Percentiles rank a stretch among this genome's conserved stretches.
Conservation (phyloP, 345 rosid genomes). For the Linum trigynum region DNA sequence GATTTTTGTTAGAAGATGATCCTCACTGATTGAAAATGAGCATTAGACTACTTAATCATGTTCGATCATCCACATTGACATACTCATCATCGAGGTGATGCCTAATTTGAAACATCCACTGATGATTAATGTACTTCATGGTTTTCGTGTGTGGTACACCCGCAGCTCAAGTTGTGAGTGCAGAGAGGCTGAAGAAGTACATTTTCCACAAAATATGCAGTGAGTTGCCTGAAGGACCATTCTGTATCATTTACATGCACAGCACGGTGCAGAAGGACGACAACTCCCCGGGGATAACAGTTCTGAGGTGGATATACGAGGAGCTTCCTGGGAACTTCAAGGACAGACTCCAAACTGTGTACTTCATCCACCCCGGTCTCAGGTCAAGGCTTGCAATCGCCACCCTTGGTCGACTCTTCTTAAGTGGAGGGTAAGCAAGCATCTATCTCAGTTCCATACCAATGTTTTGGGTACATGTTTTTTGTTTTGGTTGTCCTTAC, state of each 20-base stretch:
- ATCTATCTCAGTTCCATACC: no score
- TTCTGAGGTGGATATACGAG: conserved; percentile 92
- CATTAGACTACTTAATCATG: no score
- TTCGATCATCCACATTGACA: no score
- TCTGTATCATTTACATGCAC: conserved; percentile 75
- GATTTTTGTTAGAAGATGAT: no score
- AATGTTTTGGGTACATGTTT: no score
- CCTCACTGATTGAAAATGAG: no score
- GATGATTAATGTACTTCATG: not conserved
- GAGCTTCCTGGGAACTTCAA: conserved; percentile 62
- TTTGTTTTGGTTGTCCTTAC: not conserved
- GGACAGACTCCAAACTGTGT: conserved; percentile 68
- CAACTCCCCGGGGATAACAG: conserved; percentile 68
- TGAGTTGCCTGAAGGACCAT: conserved; percentile 74
- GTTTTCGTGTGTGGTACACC: not conserved
- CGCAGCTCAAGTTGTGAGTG: conserved; percentile 75
- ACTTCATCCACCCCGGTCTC: conserved; percentile 86
- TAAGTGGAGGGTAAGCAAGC: conserved; percentile 72
- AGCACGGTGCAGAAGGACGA: conserved; percentile 79
- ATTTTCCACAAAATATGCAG: conserved; percentile 58
- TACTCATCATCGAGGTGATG: no score
- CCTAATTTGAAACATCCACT: no score
- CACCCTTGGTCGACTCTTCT: conserved; percentile 80
- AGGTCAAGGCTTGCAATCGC: conserved; percentile 78
- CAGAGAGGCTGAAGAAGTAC: conserved; percentile 74